Evolutionary conservation across 2,329 filamentous ascomycete genomes (phyloP).

Genomic region (Boeremia exigua): DNA sequence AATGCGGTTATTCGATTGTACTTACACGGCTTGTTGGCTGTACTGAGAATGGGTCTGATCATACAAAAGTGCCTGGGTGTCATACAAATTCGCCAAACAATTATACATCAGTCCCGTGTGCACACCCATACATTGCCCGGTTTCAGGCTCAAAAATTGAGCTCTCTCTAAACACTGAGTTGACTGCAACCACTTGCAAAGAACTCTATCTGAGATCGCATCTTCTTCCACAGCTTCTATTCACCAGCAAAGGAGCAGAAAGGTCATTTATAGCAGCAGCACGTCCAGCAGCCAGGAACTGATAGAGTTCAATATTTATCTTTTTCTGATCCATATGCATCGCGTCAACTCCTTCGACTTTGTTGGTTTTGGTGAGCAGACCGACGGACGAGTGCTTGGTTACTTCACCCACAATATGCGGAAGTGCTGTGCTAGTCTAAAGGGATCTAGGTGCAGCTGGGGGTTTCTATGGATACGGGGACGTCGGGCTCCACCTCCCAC

Average conservation of each 20-base stretch:
- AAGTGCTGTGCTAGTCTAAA: neutral
- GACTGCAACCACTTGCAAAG: neutral
- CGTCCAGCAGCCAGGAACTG: conserved; percentile 15
- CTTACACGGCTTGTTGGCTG: neutral
- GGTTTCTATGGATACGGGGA: conserved; percentile 1
- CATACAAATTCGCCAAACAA: too few relatives aligned
- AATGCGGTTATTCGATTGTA: too few relatives aligned
- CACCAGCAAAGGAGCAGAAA: neutral
- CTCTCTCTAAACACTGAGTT: neutral
- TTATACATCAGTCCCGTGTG: neutral
- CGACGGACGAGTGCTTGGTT: too few relatives aligned
- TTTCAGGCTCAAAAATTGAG: neutral
- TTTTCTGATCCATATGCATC: neutral
- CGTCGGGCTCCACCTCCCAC: neutral
- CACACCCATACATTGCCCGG: neutral
- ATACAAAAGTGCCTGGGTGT: neutral
- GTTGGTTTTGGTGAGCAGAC: neutral
- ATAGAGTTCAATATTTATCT: conserved; percentile 14
- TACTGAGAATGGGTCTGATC: neutral
- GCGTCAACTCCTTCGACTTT: neutral
- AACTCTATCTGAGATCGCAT: neutral
- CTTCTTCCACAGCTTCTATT: neutral
- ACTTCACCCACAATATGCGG: neutral
- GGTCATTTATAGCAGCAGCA: neutral
- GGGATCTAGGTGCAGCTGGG: neutral